Percentiles rank a stretch among this genome's conserved stretches.
Evolutionary conservation across 352 stramenopile genomes (phyloP).

Genomic region (Blastocystis sp.): DNA sequence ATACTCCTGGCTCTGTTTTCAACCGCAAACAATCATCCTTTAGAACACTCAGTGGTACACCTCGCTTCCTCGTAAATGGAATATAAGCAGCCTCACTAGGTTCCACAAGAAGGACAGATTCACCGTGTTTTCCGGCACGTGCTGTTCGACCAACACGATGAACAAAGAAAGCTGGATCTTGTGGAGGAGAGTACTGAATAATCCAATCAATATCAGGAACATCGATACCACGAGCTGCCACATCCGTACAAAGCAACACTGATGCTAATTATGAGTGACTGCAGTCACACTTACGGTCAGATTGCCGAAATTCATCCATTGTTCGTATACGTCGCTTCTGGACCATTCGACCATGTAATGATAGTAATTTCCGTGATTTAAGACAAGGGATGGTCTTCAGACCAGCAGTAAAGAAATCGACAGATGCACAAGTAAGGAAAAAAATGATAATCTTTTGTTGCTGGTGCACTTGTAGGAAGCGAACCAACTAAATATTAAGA

Average conservation of each 20-base stretch:
- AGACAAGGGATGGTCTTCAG: conserved; percentile 79
- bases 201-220: conserved; percentile 97
- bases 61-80: conserved; percentile 34
- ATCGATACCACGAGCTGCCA: conserved; percentile 95
- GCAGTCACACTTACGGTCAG: not conserved
- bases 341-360: conserved; percentile 73
- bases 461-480: conserved; percentile 58
- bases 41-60: conserved; percentile 36
- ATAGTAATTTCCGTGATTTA: conserved; percentile 74
- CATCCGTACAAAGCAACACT: conserved; percentile 95
- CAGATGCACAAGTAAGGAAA: conserved; percentile 93
- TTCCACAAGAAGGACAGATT: conserved; percentile 64
- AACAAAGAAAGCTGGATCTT: conserved; percentile 97
- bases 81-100: conserved; percentile 61
- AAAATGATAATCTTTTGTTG: conserved; percentile 93
- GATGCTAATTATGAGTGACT: conserved; percentile 71
- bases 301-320: conserved; percentile 67
- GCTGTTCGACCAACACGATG: conserved; percentile 95
- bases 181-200: conserved; percentile 93
- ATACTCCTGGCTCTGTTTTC: conserved; percentile 70
- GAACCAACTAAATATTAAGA: conserved; percentile 26
- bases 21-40: conserved; percentile 69
- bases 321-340: conserved; percentile 80
- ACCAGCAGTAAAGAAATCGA: conserved; percentile 94
- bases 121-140: conserved; percentile 80